These are phyloP conservation scores for Phascolomyces articulosus DNA, from an alignment of 371 early-diverging fungal species.

Conservation along the genomic window DNA sequence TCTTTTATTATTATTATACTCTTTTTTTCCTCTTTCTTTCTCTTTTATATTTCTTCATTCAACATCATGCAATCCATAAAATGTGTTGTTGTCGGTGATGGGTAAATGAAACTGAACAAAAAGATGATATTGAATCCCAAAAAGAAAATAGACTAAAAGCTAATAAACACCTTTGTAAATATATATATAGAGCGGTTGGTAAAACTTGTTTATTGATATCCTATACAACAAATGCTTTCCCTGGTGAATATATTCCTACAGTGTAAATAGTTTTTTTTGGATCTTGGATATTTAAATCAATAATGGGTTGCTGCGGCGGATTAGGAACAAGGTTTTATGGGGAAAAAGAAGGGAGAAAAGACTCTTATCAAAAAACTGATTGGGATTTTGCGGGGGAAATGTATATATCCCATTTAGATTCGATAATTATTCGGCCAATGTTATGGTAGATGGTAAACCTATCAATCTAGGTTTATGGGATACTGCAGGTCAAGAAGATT, in stretches of 20 bases:
- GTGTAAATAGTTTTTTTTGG: no score
- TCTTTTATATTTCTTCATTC: neutral
- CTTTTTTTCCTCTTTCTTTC: neutral
- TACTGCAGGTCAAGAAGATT: slow-evolving; percentile 92
- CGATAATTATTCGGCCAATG: slow-evolving; percentile 86
- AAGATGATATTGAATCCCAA: no score
- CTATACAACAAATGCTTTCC: slow-evolving; percentile 86
- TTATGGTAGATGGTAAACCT: slow-evolving; percentile 85
- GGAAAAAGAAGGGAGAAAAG: no score
- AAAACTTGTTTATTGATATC: slow-evolving; percentile 84
- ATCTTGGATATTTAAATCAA: no score
- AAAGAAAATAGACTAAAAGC: no score
- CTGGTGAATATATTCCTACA: slow-evolving; percentile 81
- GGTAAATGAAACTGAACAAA: slow-evolving; percentile 57
- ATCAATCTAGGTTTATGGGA: slow-evolving; percentile 90
- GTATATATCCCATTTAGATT: slow-evolving; percentile 62
- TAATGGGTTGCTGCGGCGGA: no score
- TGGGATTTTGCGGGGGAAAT: no score
- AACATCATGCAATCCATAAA: slow-evolving; percentile 92
- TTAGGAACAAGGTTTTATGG: no score
- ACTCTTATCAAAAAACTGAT: no score
- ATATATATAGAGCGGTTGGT: slow-evolving; percentile 69
- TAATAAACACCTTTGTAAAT: slow-evolving; percentile 5
- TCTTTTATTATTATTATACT: no score
- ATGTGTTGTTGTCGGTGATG: slow-evolving; percentile 98